Conservation (phyloP, 768 basidiomycete species). For the Rhizopogon rudus region DNA sequence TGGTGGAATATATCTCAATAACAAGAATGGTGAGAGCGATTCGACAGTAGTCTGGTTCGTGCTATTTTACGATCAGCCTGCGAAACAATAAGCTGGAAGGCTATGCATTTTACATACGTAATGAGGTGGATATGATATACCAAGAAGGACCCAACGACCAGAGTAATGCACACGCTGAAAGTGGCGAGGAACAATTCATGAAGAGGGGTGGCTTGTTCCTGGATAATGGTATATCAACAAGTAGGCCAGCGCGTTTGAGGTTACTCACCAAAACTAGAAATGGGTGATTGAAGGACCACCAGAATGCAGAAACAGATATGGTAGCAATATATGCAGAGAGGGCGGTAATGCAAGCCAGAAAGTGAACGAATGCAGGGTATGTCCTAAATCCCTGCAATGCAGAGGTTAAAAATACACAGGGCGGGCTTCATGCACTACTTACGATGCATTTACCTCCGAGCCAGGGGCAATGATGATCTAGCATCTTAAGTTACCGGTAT, state of each 20-base stretch:
- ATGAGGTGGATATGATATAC: conserved; percentile 74
- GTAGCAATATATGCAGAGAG: conserved; percentile 57
- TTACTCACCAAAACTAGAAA: conserved; percentile 47
- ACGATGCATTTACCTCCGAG: conserved; percentile 74
- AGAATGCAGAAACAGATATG: conserved; percentile 49
- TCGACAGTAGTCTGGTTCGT: conserved; percentile 88
- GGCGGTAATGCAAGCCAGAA: conserved; percentile 58
- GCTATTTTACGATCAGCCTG: conserved; percentile 28
- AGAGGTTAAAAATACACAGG: not conserved
- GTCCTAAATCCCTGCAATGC: conserved; percentile 67
- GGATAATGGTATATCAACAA: conserved; percentile 1
- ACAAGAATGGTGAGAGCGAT: conserved; percentile 66
- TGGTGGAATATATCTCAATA: conserved; percentile 66
- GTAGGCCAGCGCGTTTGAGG: not conserved
- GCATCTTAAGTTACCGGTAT: not conserved
- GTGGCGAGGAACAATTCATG: conserved; percentile 68
- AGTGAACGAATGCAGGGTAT: conserved; percentile 80
- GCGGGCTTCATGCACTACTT: conserved; percentile 20
- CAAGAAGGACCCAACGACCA: conserved; percentile 73
- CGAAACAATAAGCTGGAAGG: not conserved
- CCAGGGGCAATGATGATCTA: conserved; percentile 90
- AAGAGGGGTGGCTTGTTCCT: conserved; percentile 65
- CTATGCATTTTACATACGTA: conserved; percentile 40
- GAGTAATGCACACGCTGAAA: conserved; percentile 50
- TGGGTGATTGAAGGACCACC: conserved; percentile 64